Evolutionary conservation across 2,329 filamentous ascomycete species (phyloP).

Genomic region (Rutstroemia sydowiana): DNA sequence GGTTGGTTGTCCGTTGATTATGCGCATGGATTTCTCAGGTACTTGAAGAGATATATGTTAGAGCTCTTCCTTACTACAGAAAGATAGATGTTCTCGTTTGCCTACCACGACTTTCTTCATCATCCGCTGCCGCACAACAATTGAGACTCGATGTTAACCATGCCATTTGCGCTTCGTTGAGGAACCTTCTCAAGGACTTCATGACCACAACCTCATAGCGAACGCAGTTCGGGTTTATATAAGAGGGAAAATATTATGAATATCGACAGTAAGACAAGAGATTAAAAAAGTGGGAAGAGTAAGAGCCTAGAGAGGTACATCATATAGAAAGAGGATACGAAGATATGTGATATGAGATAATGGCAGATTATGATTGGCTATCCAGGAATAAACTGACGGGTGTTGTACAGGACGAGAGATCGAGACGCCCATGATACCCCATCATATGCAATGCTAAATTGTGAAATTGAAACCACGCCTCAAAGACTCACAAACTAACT

Average conservation of each 20-base stretch:
- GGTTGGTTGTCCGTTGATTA: constrained; percentile 35
- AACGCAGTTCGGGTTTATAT: constrained; percentile 11
- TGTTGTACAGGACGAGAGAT: background rate
- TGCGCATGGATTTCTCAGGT: constrained; percentile 30
- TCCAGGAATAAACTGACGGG: constrained; percentile 1
- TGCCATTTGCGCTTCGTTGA: constrained; percentile 27
- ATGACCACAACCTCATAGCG: constrained; percentile 26
- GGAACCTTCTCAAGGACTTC: constrained; percentile 27
- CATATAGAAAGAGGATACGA: background rate
- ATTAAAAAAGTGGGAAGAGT: background rate
- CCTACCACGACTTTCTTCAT: constrained; percentile 24
- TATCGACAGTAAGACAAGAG: too few relatives aligned
- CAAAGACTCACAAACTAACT: background rate
- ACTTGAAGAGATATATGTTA: constrained; percentile 22
- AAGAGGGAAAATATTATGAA: background rate
- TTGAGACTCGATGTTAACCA: constrained; percentile 24
- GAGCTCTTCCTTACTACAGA: background rate
- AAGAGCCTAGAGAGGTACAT: constrained; percentile 1
- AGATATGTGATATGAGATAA: constrained; percentile 2
- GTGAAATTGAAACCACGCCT: background rate
- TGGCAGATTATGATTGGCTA: background rate
- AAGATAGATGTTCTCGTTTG: background rate
- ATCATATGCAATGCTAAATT: background rate
- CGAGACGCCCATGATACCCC: constrained; percentile 6
- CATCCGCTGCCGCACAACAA: constrained; percentile 23